phyloP scores from a whole-genome alignment of 768 basidiomycete species.

The Lentinula raphanica region DNA sequence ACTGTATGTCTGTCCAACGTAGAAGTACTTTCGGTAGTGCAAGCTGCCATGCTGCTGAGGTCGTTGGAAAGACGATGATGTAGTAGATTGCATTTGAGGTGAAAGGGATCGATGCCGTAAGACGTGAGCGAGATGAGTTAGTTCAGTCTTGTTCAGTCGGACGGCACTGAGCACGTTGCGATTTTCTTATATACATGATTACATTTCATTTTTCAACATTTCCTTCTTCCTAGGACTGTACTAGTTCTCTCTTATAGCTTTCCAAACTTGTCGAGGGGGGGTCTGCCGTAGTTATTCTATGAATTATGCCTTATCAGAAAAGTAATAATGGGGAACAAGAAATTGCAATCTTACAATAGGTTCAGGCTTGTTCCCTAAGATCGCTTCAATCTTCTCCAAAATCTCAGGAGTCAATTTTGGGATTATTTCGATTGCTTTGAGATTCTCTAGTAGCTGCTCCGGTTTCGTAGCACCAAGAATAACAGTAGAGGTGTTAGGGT shows the following conservation, averaged over 20 bases:
- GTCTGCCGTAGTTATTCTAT: conserved; percentile 30
- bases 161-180: no score
- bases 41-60: conserved; percentile 17
- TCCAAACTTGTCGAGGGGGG: conserved; percentile 1
- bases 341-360: neutral
- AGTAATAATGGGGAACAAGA: neutral
- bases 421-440: conserved; percentile 51
- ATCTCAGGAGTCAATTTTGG: conserved; percentile 53
- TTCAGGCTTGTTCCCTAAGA: conserved; percentile 36
- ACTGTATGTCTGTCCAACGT: conserved; percentile 24
- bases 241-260: neutral
- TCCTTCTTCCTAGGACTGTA: neutral
- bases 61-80: no score
- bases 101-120: no score
- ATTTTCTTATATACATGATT: no score
- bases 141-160: no score
- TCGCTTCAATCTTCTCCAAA: conserved; percentile 47
- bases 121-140: no score
- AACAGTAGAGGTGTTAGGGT: conserved; percentile 43
- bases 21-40: conserved; percentile 26
- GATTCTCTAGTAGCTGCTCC: conserved; percentile 45
- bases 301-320: neutral
- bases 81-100: neutral
- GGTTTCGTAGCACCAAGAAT: conserved; percentile 42
- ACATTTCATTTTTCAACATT: neutral